Evolutionary conservation across 148 eudicot species (phyloP).

Genomic region (Drosera capensis): DNA sequence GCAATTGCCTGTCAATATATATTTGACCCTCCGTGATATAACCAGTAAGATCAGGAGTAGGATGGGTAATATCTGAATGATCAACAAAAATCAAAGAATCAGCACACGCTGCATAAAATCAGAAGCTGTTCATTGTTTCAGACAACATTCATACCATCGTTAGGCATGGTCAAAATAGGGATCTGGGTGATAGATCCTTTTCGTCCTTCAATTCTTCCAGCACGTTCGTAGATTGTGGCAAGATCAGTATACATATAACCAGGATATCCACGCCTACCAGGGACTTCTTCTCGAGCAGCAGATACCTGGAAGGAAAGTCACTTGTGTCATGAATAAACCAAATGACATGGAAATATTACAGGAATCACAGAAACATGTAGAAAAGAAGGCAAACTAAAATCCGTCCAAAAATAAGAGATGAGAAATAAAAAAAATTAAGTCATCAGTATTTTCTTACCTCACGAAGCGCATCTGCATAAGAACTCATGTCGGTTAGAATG

Average conservation of each 20-base stretch:
- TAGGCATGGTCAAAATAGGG: constrained; percentile 79
- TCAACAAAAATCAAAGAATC: not conserved
- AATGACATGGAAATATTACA: too few relatives aligned
- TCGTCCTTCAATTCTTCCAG: constrained; percentile 83
- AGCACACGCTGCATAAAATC: not conserved
- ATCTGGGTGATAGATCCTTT: constrained; percentile 77
- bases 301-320: constrained; percentile 33
- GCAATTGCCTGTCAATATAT: constrained; percentile 72
- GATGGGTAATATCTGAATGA: constrained; percentile 66
- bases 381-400: too few relatives aligned
- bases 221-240: constrained; percentile 82
- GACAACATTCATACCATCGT: constrained; percentile 36
- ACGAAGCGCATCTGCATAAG: constrained; percentile 84
- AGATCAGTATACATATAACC: constrained; percentile 89
- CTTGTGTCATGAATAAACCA: too few relatives aligned
- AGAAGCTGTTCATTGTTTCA: not conserved
- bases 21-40: constrained; percentile 87
- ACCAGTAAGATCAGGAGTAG: constrained; percentile 86
- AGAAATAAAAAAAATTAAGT: too few relatives aligned
- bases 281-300: constrained; percentile 87
- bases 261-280: constrained; percentile 92
- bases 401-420: too few relatives aligned
- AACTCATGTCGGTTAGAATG: constrained; percentile 96
- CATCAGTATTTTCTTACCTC: constrained; percentile 27
- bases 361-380: too few relatives aligned